Conservation (phyloP, 352 stramenopile genomes). For the Phytophthora melonis region DNA sequence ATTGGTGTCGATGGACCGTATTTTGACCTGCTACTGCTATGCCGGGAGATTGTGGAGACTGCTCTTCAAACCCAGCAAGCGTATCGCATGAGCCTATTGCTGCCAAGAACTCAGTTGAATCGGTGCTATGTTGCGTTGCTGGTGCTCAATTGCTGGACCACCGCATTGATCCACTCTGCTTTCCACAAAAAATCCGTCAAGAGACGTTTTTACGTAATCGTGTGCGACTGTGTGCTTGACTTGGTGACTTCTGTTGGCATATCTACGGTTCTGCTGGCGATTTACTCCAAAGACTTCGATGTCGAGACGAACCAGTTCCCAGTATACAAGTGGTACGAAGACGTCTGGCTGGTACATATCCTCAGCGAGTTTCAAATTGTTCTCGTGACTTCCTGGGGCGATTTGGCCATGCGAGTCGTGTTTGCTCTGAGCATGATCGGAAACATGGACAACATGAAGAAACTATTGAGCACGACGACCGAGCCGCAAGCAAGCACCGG, state of each 20-base stretch:
- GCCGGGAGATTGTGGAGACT: constrained; percentile 29
- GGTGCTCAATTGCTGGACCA: constrained; percentile 41
- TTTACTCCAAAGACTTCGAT: constrained; percentile 8
- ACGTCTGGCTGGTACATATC: constrained; percentile 42
- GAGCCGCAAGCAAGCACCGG: not conserved
- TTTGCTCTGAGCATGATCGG: constrained; percentile 30
- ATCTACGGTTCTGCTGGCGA: constrained; percentile 2
- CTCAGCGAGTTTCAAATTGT: constrained; percentile 48
- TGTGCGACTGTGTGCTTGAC: constrained; percentile 31
- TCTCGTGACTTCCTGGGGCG: constrained; percentile 31
- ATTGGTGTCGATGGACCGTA: constrained; percentile 24
- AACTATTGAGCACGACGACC: constrained; percentile 19
- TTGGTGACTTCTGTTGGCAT: constrained; percentile 31
- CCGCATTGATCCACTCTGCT: constrained; percentile 30
- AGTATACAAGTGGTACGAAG: constrained; percentile 27
- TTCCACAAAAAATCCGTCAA: constrained; percentile 23
- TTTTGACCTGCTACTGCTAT: constrained; percentile 27
- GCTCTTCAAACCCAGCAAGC: constrained; percentile 30
- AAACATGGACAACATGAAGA: constrained; percentile 41
- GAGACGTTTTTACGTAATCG: constrained; percentile 15
- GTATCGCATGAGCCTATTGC: constrained; percentile 34
- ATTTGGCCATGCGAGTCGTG: constrained; percentile 20
- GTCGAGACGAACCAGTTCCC: constrained; percentile 10
- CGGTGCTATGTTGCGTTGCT: constrained; percentile 33
- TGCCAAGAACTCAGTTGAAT: constrained; percentile 29